phyloP scores from a whole-genome alignment of 441 rosid species.

The Corymbia citriodora region DNA sequence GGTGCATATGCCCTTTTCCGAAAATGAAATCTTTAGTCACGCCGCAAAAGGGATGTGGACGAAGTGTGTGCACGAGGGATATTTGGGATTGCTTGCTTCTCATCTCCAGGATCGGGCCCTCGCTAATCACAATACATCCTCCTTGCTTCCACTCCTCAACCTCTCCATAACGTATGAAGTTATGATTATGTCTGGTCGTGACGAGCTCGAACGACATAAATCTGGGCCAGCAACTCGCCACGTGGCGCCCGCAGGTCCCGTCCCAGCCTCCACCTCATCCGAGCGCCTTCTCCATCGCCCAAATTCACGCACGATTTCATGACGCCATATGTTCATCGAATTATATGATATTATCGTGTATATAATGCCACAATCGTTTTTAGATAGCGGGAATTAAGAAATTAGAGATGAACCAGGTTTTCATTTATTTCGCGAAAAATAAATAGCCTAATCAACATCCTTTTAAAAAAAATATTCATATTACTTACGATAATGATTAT shows the following conservation, averaged over 20 bases:
- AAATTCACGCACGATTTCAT: neutral
- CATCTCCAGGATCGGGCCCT: conserved; percentile 11
- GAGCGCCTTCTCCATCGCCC: neutral
- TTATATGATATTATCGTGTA: neutral
- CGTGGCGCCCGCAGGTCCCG: neutral
- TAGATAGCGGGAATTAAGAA: neutral
- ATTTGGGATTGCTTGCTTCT: conserved; percentile 15
- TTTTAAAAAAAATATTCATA: neutral
- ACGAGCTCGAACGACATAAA: neutral
- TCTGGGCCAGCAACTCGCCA: neutral
- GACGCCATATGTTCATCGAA: neutral
- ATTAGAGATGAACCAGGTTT: neutral
- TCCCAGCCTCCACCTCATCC: neutral
- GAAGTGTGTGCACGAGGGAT: neutral
- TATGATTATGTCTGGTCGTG: neutral
- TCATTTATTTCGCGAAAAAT: neutral
- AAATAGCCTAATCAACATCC: neutral
- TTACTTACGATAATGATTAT: neutral
- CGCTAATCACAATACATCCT: neutral
- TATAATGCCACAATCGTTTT: neutral
- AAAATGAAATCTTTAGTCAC: neutral
- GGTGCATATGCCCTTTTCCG: neutral
- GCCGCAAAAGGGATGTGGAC: neutral
- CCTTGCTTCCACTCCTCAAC: conserved; percentile 31
- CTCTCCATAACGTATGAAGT: neutral